These are phyloP conservation scores for Suhomyces sp. DNA, from an alignment of 805 yeast species.

Conservation along the genomic window DNA sequence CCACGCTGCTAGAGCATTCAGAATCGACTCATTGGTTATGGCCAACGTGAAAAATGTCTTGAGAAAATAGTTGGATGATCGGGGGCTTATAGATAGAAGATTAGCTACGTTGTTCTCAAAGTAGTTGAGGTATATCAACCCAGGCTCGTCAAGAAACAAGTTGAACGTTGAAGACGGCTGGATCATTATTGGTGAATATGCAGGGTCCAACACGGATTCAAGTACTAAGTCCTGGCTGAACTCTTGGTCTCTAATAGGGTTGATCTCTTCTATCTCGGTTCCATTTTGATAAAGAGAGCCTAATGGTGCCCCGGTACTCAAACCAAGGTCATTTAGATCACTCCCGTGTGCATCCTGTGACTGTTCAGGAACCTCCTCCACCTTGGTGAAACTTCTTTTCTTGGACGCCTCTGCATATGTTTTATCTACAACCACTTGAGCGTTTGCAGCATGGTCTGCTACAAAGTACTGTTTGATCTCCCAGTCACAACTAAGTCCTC, in stretches of 20 bases:
- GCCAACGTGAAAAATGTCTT: conserved; percentile 24
- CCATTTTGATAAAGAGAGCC: not conserved
- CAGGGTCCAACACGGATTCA: not conserved
- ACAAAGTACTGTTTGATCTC: conserved; percentile 4
- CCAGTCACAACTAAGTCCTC: conserved; percentile 11
- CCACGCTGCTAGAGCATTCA: conserved; percentile 29
- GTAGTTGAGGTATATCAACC: conserved; percentile 16
- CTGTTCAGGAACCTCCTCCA: not conserved
- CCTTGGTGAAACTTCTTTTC: not conserved
- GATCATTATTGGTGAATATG: conserved; percentile 2
- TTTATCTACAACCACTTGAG: not conserved
- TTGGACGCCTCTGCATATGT: not conserved
- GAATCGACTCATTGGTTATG: conserved; percentile 19
- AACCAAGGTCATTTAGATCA: not conserved
- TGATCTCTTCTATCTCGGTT: not conserved
- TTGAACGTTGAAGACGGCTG: conserved; percentile 6
- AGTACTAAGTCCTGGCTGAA: not conserved
- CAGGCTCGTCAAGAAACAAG: conserved; percentile 16
- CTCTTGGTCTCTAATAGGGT: not conserved
- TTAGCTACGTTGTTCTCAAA: conserved; percentile 20
- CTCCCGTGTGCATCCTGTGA: not conserved
- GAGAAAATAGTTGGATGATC: conserved; percentile 23
- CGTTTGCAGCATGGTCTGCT: not conserved
- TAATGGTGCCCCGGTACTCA: not conserved
- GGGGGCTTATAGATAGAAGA: conserved; percentile 16